These are phyloP conservation scores for Claviceps digitariae DNA, from an alignment of 2,329 filamentous ascomycete species.

Conservation along the genomic window DNA sequence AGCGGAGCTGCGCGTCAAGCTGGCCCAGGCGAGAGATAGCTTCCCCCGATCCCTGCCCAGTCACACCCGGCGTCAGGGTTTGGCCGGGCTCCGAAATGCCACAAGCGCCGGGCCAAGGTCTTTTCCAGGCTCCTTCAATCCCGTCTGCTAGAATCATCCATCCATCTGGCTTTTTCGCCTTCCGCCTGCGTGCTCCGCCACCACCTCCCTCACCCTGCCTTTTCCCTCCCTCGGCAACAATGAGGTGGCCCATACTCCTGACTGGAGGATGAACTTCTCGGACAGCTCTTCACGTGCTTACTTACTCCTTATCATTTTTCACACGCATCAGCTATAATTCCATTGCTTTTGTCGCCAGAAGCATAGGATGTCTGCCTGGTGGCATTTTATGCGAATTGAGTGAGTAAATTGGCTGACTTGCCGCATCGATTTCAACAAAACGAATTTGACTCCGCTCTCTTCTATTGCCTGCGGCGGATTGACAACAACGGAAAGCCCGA, in stretches of 20 bases:
- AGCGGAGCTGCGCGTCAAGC: constrained; percentile 26
- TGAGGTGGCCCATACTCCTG: constrained; percentile 19
- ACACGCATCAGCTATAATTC: not conserved
- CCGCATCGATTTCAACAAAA: not conserved
- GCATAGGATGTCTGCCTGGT: constrained; percentile 2
- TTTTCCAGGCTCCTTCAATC: not conserved
- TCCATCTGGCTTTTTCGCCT: not conserved
- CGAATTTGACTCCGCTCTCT: not conserved
- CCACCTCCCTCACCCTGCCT: not conserved
- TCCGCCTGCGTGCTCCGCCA: constrained; percentile 1
- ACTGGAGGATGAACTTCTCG: constrained; percentile 10
- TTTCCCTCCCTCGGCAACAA: constrained; percentile 7
- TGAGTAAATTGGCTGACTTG: constrained; percentile 2
- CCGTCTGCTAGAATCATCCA: not conserved
- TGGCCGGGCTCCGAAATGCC: constrained; percentile 12
- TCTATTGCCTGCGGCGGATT: not conserved
- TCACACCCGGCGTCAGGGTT: constrained; percentile 13
- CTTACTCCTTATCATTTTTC: constrained; percentile 3
- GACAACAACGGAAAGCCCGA: not conserved
- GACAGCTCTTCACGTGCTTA: constrained; percentile 7
- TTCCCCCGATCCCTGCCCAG: not conserved
- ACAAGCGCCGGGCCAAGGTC: not conserved
- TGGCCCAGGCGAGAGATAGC: constrained; percentile 5
- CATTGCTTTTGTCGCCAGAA: not conserved
- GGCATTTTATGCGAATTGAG: constrained; percentile 1